Evolutionary conservation across 192 early-diverging fungal genomes (phyloP), one percentile per base, ranked within the genome.

Genomic region (Rhizophagus prolifer): DNA sequence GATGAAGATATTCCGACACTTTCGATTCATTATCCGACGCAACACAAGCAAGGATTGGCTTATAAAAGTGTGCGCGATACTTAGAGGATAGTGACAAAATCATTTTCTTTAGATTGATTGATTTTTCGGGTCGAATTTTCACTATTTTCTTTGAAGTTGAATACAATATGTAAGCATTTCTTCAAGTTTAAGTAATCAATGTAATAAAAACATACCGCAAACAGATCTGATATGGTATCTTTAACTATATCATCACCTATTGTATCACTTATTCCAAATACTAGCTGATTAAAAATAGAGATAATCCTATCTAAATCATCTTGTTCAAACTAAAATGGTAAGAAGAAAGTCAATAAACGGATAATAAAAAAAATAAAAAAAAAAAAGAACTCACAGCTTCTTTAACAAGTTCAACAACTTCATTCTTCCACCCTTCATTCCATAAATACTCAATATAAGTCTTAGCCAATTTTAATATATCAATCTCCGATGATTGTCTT

Each of bases 11-110:
- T 12, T 83, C 73, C 0, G 80, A 67, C 16, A 89, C 81, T 64
- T 82, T 82, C 3, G 78, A 72, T 25, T 83, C 79, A 2, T 83
- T 80, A 31, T 86, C 81, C 0, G 86, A 86, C 5, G 86, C 84
- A 9, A 89, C 87, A 71, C 88, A 89, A 0, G 88, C 81, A 1
- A 89, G 80, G 36, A 89, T 79, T 0, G 86, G 86, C 44, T 86
- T 86, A 72, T 79, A 89, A 75, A 89, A 89, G 8, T 76, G 12
- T 4, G 78, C 46, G 0, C 81, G 74, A 58, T 85, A 74, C 1
- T 63, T 58, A 41, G 76, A 68, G 0, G 86, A 83, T 1, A 89
- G 75, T 25, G 82, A 76, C 0, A 81, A 68, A 10, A 89, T 44
- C 10, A 88, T 64, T 36, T 77, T 60, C 16, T 81, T 84, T 0